phyloP scores from a whole-genome alignment of 225 moss, liverwort and hornwort genomes.

The Thuidium tamariscinum region DNA sequence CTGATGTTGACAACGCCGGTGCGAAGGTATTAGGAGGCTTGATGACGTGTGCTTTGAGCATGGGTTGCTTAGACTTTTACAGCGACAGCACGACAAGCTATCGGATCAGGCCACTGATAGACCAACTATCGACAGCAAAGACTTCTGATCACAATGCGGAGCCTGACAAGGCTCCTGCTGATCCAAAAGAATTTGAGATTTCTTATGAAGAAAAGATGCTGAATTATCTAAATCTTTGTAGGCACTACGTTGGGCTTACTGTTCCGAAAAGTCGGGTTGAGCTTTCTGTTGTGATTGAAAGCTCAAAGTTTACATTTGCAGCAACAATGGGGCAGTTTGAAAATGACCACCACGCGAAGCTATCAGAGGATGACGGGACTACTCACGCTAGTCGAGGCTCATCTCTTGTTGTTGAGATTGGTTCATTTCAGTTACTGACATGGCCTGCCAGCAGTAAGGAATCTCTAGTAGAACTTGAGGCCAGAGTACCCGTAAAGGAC shows the following conservation, averaged over 20 bases:
- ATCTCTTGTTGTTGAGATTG: conserved; percentile 62
- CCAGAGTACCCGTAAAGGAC: conserved; percentile 17
- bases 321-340: conserved; percentile 54
- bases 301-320: conserved; percentile 52
- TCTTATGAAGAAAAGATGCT: conserved; percentile 42
- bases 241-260: conserved; percentile 42
- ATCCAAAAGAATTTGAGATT: conserved; percentile 3
- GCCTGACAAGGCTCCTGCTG: not conserved
- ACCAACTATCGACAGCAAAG: conserved; percentile 29
- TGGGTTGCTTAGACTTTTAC: conserved; percentile 60
- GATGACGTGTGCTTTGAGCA: conserved; percentile 60
- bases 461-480: conserved; percentile 14
- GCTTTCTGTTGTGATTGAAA: conserved; percentile 65
- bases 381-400: conserved; percentile 15
- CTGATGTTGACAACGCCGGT: conserved; percentile 30
- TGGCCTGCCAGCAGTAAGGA: conserved; percentile 62
- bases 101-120: conserved; percentile 47
- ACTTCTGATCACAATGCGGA: not conserved
- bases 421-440: conserved; percentile 61
- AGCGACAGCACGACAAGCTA: conserved; percentile 49
- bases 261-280: conserved; percentile 53
- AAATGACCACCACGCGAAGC: conserved; percentile 10
- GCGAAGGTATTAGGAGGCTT: conserved; percentile 44
- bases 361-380: conserved; percentile 6
- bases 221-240: conserved; percentile 27